phyloP scores from a whole-genome alignment of 2,329 filamentous ascomycete genomes.

The Pyrenophora graminea region DNA sequence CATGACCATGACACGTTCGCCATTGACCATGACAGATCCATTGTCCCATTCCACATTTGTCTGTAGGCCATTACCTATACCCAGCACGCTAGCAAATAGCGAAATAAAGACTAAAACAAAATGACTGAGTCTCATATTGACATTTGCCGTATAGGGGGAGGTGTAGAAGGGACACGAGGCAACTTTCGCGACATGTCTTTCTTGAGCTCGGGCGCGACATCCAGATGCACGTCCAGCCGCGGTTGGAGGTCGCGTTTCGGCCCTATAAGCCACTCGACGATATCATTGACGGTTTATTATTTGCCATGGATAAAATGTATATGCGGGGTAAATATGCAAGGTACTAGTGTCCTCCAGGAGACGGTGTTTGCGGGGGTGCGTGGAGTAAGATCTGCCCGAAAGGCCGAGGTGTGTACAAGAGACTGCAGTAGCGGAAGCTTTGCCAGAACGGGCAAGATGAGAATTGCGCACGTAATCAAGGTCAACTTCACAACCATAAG shows the following conservation, averaged over 20 bases:
- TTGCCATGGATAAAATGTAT: slow-evolving; percentile 5
- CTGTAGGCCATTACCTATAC: slow-evolving; percentile 36
- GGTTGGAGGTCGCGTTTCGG: neutral
- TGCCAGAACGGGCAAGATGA: too few relatives aligned
- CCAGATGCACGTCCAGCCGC: neutral
- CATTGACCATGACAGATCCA: slow-evolving; percentile 57
- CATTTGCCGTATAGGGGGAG: neutral
- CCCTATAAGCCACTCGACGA: neutral
- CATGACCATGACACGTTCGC: slow-evolving; percentile 55
- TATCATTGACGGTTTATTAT: slow-evolving; percentile 18
- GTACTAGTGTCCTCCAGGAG: slow-evolving; percentile 7
- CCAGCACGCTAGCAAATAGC: slow-evolving; percentile 19
- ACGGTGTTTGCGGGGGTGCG: slow-evolving; percentile 1
- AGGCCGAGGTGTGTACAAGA: slow-evolving; percentile 5
- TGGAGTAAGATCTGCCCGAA: slow-evolving; percentile 6
- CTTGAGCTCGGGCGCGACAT: neutral
- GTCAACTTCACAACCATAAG: too few relatives aligned
- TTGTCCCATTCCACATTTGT: slow-evolving; percentile 57
- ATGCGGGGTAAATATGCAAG: slow-evolving; percentile 11
- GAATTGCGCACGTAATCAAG: too few relatives aligned
- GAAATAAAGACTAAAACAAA: slow-evolving; percentile 11
- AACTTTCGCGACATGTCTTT: slow-evolving; percentile 1
- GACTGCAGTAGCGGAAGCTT: neutral
- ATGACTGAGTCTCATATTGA: slow-evolving; percentile 15
- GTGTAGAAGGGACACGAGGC: neutral